phyloP scores from a whole-genome alignment of 805 yeast genomes.

The Myxozyma neotropica region DNA sequence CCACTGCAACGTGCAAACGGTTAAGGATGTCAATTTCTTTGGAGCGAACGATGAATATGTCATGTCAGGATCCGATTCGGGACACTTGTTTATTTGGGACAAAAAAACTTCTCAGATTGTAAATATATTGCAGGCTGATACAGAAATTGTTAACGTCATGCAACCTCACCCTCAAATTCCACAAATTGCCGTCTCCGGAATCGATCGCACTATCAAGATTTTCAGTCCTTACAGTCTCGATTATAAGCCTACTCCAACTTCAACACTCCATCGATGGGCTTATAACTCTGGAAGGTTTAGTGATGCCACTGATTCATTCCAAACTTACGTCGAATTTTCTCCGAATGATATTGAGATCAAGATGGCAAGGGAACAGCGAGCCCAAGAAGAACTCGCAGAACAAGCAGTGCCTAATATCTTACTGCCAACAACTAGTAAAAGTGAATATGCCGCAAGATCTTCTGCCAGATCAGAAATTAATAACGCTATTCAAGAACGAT shows the following conservation, averaged over 20 bases:
- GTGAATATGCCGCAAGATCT: background rate
- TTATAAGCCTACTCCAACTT: constrained; percentile 2
- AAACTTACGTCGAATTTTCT: background rate
- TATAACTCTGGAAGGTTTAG: background rate
- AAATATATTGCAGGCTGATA: constrained; percentile 28
- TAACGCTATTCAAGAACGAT: constrained; percentile 5
- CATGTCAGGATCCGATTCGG: constrained; percentile 35
- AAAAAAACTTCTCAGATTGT: constrained; percentile 19
- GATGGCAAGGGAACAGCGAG: background rate
- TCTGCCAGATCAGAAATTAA: background rate
- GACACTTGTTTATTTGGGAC: constrained; percentile 33
- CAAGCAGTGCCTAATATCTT: background rate
- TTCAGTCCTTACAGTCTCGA: constrained; percentile 29
- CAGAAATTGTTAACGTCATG: constrained; percentile 30
- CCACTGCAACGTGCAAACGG: constrained; percentile 32
- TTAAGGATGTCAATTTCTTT: constrained; percentile 32
- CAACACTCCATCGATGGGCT: background rate
- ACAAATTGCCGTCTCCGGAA: constrained; percentile 34
- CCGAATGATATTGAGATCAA: background rate
- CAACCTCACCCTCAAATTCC: constrained; percentile 33
- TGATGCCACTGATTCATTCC: background rate
- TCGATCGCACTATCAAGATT: constrained; percentile 32
- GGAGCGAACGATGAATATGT: constrained; percentile 33
- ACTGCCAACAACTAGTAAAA: too few relatives aligned
- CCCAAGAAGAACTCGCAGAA: background rate